phyloP scores from a whole-genome alignment of 2,329 filamentous ascomycete genomes.

The Aspergillus jensenii region DNA sequence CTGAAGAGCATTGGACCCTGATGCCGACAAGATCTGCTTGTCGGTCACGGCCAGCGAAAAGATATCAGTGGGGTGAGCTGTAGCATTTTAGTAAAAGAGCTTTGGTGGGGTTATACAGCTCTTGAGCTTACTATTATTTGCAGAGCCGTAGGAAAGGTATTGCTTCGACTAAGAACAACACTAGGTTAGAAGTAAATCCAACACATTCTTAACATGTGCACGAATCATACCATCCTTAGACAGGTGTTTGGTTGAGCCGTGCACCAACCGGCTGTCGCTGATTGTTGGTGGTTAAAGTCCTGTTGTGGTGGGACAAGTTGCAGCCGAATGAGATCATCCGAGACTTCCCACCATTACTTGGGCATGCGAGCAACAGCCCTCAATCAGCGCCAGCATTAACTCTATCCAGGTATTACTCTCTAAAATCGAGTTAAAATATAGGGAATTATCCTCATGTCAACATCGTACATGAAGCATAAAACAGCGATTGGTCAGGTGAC shows the following conservation, averaged over 20 bases:
- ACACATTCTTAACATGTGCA: background rate
- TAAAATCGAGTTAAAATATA: background rate
- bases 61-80: constrained; percentile 81
- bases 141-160: constrained; percentile 89
- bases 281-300: constrained; percentile 1
- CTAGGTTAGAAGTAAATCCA: background rate
- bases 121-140: constrained; percentile 70
- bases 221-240: constrained; percentile 6
- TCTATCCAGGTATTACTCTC: background rate
- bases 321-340: constrained; percentile 11
- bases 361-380: background rate
- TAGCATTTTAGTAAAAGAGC: constrained; percentile 26
- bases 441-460: background rate
- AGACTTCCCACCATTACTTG: background rate
- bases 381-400: background rate
- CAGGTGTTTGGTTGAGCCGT: background rate
- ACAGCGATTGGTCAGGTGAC: background rate
- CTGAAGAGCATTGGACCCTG: constrained; percentile 78
- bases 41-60: constrained; percentile 78
- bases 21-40: constrained; percentile 74
- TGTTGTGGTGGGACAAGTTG: constrained; percentile 5
- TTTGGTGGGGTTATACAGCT: background rate
- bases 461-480: background rate
- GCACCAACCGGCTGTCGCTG: background rate
- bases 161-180: constrained; percentile 76